Evolutionary conservation across 1,284 basidiomycete species (phyloP), one percentile per base, ranked within the genome.

Genomic region (Vanrija humicola): DNA sequence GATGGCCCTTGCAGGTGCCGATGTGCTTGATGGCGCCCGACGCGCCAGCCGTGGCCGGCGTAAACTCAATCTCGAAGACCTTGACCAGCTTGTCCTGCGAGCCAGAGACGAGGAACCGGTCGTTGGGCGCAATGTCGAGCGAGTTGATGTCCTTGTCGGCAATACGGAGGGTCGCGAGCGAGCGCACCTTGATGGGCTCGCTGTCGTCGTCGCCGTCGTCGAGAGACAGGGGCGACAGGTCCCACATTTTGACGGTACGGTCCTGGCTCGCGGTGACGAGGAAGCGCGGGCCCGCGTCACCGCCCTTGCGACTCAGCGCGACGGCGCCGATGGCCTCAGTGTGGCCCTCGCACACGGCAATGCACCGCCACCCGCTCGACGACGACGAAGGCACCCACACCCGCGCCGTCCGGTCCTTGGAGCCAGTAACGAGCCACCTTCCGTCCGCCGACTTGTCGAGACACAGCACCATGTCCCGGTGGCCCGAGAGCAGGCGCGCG

Each of bases 81-180:
- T 97, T 98, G 55, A 90, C 91, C 8, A 91, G 91, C 58, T 88
- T 87, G 75, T 99, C 96, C 75, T 98, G 96, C 16, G 93, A 97
- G 18, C 92, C 96, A 1, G 94, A 95, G 18, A 87, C 93, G 43
- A 98, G 82, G 59, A 95, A 78, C 54, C 82, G 82, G 74, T 97
- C 90, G 72, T 97, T 93, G 3, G 93, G 93, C 15, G 95, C 82
- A 23, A 98, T 81, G 73, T 98, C 96, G 42, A 98, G 82, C 46
- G 93, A 85, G 77, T 99, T 99, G 78, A 99, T 98, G 77, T 98
- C 96, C 78, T 98, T 98, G 54, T 98, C 96, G 75, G 98, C 95
- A 14, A 93, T 90, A 69, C 89, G 89, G 52, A 89, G 84, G 3
- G 96, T 98, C n/a, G 84, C 82, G 23, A 98, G 79, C 58, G 89